A percentile compares a stretch with the other conserved stretches of the same genome.
Evolutionary conservation across 768 basidiomycete species (phyloP).

Genomic region (Dacryopinax primogenitus): DNA sequence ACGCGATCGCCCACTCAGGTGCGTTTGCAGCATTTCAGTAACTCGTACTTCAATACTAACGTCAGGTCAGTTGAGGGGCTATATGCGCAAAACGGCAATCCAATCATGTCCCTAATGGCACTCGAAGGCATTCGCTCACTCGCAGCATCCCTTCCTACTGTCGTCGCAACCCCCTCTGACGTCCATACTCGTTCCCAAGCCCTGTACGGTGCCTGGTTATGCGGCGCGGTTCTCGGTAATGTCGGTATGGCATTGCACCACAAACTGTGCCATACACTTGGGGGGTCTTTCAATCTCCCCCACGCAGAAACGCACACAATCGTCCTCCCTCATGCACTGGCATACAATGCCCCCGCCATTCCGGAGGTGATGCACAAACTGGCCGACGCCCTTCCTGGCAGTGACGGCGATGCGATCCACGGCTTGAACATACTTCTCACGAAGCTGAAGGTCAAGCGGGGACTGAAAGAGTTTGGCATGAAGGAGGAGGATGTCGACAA

Average conservation of each 20-base stretch:
- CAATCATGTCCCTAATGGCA: constrained; percentile 29
- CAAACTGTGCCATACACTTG: constrained; percentile 33
- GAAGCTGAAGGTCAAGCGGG: constrained; percentile 25
- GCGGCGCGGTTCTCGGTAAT: constrained; percentile 28
- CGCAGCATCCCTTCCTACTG: constrained; percentile 25
- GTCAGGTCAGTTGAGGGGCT: constrained; percentile 29
- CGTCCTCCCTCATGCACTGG: constrained; percentile 32
- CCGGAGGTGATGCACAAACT: constrained; percentile 26
- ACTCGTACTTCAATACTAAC: not conserved
- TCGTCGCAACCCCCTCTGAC: constrained; percentile 22
- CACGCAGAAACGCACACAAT: constrained; percentile 35
- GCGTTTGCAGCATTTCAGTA: not conserved
- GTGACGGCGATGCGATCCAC: constrained; percentile 21
- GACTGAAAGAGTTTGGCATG: constrained; percentile 32
- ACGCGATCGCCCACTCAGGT: constrained; percentile 32
- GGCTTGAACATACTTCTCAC: constrained; percentile 23
- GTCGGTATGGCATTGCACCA: constrained; percentile 33
- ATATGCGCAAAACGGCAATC: constrained; percentile 31
- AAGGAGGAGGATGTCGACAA: constrained; percentile 31
- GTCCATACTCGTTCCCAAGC: constrained; percentile 28
- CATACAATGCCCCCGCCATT: constrained; percentile 32
- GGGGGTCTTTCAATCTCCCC: constrained; percentile 32
- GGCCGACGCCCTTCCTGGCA: constrained; percentile 23
- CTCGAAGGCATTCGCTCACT: constrained; percentile 29
- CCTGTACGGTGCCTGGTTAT: constrained; percentile 32